Conservation (phyloP, 805 yeast species). For the Candida yuanshanica region DNA sequence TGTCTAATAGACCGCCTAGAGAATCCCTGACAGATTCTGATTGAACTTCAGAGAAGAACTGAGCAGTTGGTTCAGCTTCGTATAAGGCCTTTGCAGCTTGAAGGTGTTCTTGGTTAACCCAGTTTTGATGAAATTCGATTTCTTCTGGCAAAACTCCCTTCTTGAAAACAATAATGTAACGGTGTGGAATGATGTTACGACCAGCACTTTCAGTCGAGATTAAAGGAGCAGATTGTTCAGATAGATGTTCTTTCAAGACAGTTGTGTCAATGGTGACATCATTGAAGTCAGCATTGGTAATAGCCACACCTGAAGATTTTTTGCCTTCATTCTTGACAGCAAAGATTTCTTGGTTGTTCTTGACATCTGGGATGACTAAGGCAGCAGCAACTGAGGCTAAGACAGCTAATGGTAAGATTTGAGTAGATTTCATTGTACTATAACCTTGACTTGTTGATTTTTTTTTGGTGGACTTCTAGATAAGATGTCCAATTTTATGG, state of each 20-base stretch:
- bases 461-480: background rate
- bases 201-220: slow-evolving; percentile 37
- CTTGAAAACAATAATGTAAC: slow-evolving; percentile 84
- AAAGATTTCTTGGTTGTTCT: slow-evolving; percentile 35
- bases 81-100: slow-evolving; percentile 33
- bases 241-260: slow-evolving; percentile 9
- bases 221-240: slow-evolving; percentile 38
- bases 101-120: slow-evolving; percentile 53
- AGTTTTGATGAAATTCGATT: slow-evolving; percentile 58
- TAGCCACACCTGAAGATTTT: slow-evolving; percentile 9
- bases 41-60: slow-evolving; percentile 32
- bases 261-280: slow-evolving; percentile 14
- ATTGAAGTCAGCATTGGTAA: slow-evolving; percentile 13
- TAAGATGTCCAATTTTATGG: background rate
- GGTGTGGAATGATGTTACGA: slow-evolving; percentile 54
- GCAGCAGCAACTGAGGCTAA: slow-evolving; percentile 38
- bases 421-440: slow-evolving; percentile 19
- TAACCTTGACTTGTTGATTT: background rate
- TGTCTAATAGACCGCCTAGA: slow-evolving; percentile 53
- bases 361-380: slow-evolving; percentile 59
- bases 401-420: slow-evolving; percentile 29
- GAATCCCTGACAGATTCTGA: slow-evolving; percentile 23
- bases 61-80: slow-evolving; percentile 28
- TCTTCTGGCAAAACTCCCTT: slow-evolving; percentile 48
- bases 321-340: slow-evolving; percentile 10